Conservation (phyloP, 805 yeast genomes). For the Metschnikowia sp. region DNA sequence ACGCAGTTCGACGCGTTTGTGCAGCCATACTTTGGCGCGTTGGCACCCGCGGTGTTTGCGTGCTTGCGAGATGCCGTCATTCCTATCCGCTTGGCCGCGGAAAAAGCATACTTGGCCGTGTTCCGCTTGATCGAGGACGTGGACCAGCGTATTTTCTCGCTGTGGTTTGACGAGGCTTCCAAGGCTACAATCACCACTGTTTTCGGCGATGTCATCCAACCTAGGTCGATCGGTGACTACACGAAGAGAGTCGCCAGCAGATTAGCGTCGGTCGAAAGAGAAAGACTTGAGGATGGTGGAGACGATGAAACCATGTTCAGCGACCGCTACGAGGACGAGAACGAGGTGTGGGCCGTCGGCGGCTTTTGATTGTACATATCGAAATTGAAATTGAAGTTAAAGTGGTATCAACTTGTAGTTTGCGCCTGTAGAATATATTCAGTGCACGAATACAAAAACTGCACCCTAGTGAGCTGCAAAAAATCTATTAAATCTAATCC, state of each 20-base stretch:
- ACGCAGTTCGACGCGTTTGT: slow-evolving; percentile 49
- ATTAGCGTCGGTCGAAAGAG: slow-evolving; percentile 83
- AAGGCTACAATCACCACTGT: slow-evolving; percentile 36
- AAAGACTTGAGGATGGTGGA: slow-evolving; percentile 85
- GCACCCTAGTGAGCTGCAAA: no score
- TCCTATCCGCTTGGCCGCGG: slow-evolving; percentile 93
- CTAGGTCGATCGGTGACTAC: slow-evolving; percentile 82
- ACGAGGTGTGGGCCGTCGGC: slow-evolving; percentile 86
- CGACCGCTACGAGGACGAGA: slow-evolving; percentile 82
- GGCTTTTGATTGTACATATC: slow-evolving; percentile 24
- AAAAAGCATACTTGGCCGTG: slow-evolving; percentile 75
- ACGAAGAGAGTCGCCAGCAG: slow-evolving; percentile 86
- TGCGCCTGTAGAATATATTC: no score
- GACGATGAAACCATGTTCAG: slow-evolving; percentile 81
- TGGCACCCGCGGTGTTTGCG: slow-evolving; percentile 74
- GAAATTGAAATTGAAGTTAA: no score
- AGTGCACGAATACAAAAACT: no score
- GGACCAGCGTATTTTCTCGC: slow-evolving; percentile 47
- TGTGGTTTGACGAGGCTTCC: slow-evolving; percentile 56
- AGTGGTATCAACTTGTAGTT: no score
- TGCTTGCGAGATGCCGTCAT: slow-evolving; percentile 85
- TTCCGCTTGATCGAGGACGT: slow-evolving; percentile 71
- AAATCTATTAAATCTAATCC: no score
- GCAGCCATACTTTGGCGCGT: slow-evolving; percentile 47
- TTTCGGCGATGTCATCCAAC: slow-evolving; percentile 47